Percentiles rank a stretch among this genome's conserved stretches.
These are phyloP conservation scores for Aspergillus conjunctus DNA, from an alignment of 495 filamentous ascomycete species.

Conservation along the genomic window DNA sequence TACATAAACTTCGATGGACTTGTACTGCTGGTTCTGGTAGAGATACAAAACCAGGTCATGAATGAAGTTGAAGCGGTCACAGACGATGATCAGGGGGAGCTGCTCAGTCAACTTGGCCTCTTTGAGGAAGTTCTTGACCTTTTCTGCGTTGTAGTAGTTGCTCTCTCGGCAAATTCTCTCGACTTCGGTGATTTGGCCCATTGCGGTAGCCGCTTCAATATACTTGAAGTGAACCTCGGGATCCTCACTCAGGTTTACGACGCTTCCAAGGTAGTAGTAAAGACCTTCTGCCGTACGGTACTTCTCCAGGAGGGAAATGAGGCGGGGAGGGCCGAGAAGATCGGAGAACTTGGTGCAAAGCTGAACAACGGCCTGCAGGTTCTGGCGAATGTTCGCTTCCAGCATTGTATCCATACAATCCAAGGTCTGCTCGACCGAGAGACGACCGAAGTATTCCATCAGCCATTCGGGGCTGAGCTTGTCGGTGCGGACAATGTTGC, in stretches of 20 bases:
- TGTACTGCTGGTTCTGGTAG: slow-evolving; percentile 99
- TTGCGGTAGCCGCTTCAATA: slow-evolving; percentile 92
- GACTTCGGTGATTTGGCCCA: slow-evolving; percentile 90
- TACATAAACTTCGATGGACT: slow-evolving; percentile 99
- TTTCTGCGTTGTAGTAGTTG: slow-evolving; percentile 91
- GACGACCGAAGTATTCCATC: slow-evolving; percentile 84
- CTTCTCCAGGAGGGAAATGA: slow-evolving; percentile 95
- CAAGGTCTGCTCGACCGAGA: slow-evolving; percentile 91
- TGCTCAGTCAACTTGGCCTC: slow-evolving; percentile 91
- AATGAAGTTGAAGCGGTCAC: slow-evolving; percentile 97
- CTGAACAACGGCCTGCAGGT: slow-evolving; percentile 90
- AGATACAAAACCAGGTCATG: slow-evolving; percentile 97
- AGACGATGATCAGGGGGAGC: slow-evolving; percentile 96
- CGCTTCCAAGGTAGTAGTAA: slow-evolving; percentile 96
- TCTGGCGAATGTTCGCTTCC: slow-evolving; percentile 92
- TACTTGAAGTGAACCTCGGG: slow-evolving; percentile 98
- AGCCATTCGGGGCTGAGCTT: slow-evolving; percentile 89
- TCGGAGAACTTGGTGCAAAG: slow-evolving; percentile 98
- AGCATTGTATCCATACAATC: slow-evolving; percentile 97
- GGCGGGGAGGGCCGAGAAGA: slow-evolving; percentile 80
- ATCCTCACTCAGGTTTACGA: slow-evolving; percentile 96
- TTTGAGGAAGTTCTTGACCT: slow-evolving; percentile 99
- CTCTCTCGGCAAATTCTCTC: slow-evolving; percentile 97
- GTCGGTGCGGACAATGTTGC: slow-evolving; percentile 77
- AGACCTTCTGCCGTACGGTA: slow-evolving; percentile 95